These are phyloP conservation scores for Rubus parviflorus DNA, from an alignment of 306 rosid genomes.

Conservation along the genomic window DNA sequence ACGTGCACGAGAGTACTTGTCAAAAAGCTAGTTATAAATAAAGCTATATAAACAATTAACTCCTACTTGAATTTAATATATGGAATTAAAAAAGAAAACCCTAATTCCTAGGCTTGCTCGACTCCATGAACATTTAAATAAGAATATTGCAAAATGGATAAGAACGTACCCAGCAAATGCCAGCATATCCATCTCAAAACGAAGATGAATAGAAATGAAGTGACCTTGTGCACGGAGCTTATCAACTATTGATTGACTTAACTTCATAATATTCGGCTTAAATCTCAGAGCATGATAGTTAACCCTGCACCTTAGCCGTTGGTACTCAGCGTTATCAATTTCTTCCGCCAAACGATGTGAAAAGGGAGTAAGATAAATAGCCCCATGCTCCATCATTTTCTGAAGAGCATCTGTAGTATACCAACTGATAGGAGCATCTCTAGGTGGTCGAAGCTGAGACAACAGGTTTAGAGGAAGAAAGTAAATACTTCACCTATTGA, in stretches of 20 bases:
- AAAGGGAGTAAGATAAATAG: conserved; percentile 92
- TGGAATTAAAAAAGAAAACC: too few species aligned
- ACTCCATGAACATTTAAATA: too few species aligned
- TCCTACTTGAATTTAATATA: too few species aligned
- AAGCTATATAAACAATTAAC: too few species aligned
- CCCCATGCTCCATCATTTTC: conserved; percentile 92
- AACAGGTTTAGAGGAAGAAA: conserved; percentile 13
- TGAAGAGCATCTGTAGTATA: conserved; percentile 73
- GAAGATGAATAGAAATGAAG: conserved; percentile 96
- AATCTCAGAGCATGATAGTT: conserved; percentile 93
- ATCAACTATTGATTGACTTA: conserved; percentile 89
- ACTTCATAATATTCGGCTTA: conserved; percentile 84
- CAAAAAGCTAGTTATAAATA: too few species aligned
- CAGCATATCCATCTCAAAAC: conserved; percentile 99
- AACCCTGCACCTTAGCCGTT: conserved; percentile 93
- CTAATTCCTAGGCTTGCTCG: too few species aligned
- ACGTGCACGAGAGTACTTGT: too few species aligned
- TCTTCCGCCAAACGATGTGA: conserved; percentile 99
- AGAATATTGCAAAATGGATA: not conserved
- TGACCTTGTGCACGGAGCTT: conserved; percentile 89
- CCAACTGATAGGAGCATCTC: conserved; percentile 94
- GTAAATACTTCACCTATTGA: conserved; percentile 19
- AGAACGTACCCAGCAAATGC: conserved; percentile 93
- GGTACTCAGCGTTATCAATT: conserved; percentile 87
- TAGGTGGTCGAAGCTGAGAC: conserved; percentile 78